Conservation (phyloP, 179 eudicot genomes). For the Carnegiea gigantea region DNA sequence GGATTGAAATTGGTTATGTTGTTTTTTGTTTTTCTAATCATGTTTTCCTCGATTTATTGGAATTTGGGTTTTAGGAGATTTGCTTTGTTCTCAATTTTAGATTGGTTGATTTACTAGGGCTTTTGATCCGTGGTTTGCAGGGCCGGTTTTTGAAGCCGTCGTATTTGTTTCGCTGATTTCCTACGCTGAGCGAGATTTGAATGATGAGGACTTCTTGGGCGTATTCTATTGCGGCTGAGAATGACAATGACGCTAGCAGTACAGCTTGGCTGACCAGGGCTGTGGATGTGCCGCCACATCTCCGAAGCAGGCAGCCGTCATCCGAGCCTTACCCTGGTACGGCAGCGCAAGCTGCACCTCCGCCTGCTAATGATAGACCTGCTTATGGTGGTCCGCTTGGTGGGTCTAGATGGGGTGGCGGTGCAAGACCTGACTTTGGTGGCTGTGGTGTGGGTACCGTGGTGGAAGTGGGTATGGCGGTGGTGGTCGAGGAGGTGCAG, state of each 20-base stretch:
- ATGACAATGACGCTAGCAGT: slow-evolving; percentile 44
- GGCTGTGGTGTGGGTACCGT: slow-evolving; percentile 43
- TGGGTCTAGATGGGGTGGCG: slow-evolving; percentile 52
- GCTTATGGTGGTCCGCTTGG: slow-evolving; percentile 46
- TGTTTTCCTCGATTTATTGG: too few relatives aligned
- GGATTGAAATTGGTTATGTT: not conserved
- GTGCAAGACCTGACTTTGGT: slow-evolving; percentile 44
- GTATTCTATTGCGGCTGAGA: slow-evolving; percentile 72
- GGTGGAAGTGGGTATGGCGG: too few relatives aligned
- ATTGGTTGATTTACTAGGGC: slow-evolving; percentile 16
- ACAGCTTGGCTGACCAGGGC: slow-evolving; percentile 45
- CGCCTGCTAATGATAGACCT: slow-evolving; percentile 47
- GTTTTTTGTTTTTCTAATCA: not conserved
- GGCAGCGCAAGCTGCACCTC: slow-evolving; percentile 39
- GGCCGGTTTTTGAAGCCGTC: not conserved
- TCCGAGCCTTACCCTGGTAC: slow-evolving; percentile 35
- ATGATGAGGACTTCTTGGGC: slow-evolving; percentile 88
- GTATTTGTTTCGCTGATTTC: not conserved
- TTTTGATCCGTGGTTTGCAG: slow-evolving; percentile 8
- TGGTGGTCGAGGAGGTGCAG: slow-evolving; percentile 58
- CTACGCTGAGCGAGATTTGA: slow-evolving; percentile 17
- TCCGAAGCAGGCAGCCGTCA: slow-evolving; percentile 49
- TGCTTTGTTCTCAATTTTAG: not conserved
- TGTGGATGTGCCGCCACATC: slow-evolving; percentile 76
- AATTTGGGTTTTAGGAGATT: slow-evolving; percentile 4